Evolutionary conservation across 805 yeast genomes (phyloP).

Genomic region (Saccharomyces jurei): DNA sequence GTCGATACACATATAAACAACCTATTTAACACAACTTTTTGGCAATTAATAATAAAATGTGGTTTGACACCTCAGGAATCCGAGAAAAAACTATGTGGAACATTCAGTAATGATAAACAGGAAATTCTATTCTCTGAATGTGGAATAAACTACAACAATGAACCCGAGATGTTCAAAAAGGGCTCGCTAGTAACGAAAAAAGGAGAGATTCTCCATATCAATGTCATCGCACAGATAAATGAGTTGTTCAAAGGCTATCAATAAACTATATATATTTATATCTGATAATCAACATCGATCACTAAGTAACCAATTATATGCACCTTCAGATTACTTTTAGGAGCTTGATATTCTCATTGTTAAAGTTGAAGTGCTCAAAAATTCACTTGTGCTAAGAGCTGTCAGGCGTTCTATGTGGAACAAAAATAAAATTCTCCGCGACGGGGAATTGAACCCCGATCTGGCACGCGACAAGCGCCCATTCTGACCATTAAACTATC

Average conservation of each 20-base stretch:
- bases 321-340: not conserved
- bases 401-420: no score
- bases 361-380: no score
- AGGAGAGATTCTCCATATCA: conserved; percentile 41
- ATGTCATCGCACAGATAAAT: conserved; percentile 34
- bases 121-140: conserved; percentile 74
- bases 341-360: not conserved
- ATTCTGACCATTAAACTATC: no score
- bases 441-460: no score
- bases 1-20: conserved; percentile 96
- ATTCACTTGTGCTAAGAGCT: no score
- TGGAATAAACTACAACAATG: conserved; percentile 84
- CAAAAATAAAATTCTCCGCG: no score
- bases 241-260: conserved; percentile 29
- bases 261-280: not conserved
- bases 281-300: not conserved
- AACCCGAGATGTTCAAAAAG: conserved; percentile 79
- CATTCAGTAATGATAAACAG: conserved; percentile 76
- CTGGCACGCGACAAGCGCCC: no score
- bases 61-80: conserved; percentile 72
- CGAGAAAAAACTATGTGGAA: conserved; percentile 67
- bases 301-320: not conserved
- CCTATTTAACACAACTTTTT: conserved; percentile 84
- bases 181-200: conserved; percentile 52
- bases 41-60: conserved; percentile 71